Conservation (phyloP, 176 grass and related monocot species). For the Phoenix roebelenii region DNA sequence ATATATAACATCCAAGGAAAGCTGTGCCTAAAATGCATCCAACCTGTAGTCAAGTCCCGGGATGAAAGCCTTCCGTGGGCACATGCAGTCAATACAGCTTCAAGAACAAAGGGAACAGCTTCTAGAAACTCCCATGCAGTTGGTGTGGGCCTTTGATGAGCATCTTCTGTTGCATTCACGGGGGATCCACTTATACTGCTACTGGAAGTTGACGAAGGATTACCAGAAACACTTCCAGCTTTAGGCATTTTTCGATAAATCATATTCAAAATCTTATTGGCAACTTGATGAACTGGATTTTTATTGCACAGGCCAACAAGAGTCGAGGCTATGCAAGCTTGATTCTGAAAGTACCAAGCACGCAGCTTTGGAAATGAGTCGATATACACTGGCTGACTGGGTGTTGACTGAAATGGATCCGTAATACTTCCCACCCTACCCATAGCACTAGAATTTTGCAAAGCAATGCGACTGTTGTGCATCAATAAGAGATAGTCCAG, state of each 20-base stretch:
- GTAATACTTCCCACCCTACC: background rate
- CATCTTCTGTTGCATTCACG: conserved; percentile 10
- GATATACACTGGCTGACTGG: conserved; percentile 3
- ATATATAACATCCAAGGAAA: too few species aligned
- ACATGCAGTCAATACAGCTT: conserved; percentile 10
- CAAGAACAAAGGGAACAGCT: conserved; percentile 19
- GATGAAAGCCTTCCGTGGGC: conserved; percentile 62
- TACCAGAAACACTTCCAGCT: conserved; percentile 4
- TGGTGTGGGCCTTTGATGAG: background rate
- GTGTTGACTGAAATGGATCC: background rate
- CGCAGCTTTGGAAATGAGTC: conserved; percentile 16
- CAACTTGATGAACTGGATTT: background rate
- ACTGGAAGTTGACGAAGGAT: conserved; percentile 5
- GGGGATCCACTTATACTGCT: conserved; percentile 14
- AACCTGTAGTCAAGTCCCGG: conserved; percentile 88
- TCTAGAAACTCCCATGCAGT: conserved; percentile 18
- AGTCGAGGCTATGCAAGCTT: conserved; percentile 8
- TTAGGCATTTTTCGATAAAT: conserved; percentile 21
- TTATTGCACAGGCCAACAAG: conserved; percentile 5
- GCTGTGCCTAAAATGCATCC: conserved; percentile 1
- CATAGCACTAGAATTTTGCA: too few species aligned
- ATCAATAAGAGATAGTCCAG: conserved; percentile 9
- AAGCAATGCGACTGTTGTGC: conserved; percentile 3
- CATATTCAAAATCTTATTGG: conserved; percentile 24
- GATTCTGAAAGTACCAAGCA: conserved; percentile 14